These are phyloP conservation scores for Mariannaea elegans DNA, from an alignment of 2,329 filamentous ascomycete genomes.

Conservation along the genomic window DNA sequence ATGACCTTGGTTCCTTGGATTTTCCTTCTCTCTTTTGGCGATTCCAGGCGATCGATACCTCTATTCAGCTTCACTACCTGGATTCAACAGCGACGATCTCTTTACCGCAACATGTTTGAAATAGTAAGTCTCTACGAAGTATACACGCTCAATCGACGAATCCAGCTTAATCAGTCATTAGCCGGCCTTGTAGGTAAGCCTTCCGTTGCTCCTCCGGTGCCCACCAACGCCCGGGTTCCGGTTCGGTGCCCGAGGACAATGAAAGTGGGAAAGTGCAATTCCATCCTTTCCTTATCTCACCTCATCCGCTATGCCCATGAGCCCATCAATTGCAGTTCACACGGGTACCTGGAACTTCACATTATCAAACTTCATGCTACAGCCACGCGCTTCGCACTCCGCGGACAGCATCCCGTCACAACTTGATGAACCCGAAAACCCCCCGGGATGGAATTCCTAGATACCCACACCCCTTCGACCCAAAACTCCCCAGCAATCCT, in stretches of 20 bases:
- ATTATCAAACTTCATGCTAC: neutral
- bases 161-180: neutral
- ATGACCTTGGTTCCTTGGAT: neutral
- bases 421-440: neutral
- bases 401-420: constrained; percentile 5
- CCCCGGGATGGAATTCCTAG: neutral
- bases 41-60: too few relatives aligned
- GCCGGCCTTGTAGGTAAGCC: constrained; percentile 6
- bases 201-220: neutral
- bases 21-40: neutral
- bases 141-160: neutral
- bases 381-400: constrained; percentile 2
- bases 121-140: neutral
- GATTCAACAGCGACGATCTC: too few relatives aligned
- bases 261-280: neutral
- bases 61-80: too few relatives aligned
- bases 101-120: too few relatives aligned
- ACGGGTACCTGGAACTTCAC: too few relatives aligned
- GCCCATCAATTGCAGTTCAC: neutral
- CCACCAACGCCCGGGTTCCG: constrained; percentile 10
- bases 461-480: neutral
- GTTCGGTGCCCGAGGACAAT: neutral
- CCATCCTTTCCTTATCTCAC: neutral
- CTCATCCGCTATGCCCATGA: neutral
- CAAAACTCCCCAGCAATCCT: neutral